A percentile compares a stretch with the other conserved stretches of the same genome.
phyloP scores from a whole-genome alignment of 2,329 filamentous ascomycete species.

The Coniochaeta pulveracea region DNA sequence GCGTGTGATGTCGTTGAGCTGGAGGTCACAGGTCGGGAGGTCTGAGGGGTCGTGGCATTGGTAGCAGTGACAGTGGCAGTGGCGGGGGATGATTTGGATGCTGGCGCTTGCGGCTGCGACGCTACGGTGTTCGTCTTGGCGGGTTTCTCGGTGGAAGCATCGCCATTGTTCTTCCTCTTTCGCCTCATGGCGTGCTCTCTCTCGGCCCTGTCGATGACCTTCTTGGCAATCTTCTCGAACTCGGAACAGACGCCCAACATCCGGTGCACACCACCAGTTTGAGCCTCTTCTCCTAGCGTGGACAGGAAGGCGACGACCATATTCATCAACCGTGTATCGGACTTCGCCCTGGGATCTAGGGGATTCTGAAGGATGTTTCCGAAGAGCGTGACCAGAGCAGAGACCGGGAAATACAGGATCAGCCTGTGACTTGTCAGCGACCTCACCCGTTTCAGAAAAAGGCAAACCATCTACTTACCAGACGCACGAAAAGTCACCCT shows the following conservation, averaged over 20 bases:
- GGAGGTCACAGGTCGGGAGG: conserved; percentile 17
- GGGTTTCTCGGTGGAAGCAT: conserved; percentile 15
- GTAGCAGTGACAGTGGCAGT: not conserved
- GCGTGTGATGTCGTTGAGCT: conserved; percentile 19
- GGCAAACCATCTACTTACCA: conserved; percentile 50
- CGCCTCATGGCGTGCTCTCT: conserved; percentile 69
- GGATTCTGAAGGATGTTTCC: conserved; percentile 96
- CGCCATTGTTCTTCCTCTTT: conserved; percentile 69
- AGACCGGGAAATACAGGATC: conserved; percentile 93
- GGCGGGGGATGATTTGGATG: conserved; percentile 4
- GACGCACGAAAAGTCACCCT: conserved; percentile 88
- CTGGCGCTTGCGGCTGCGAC: conserved; percentile 4
- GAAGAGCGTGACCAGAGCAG: conserved; percentile 86
- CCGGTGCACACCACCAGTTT: conserved; percentile 80
- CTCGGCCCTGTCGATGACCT: conserved; percentile 84
- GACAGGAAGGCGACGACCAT: conserved; percentile 86
- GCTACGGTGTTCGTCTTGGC: conserved; percentile 6
- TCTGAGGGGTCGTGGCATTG: conserved; percentile 14
- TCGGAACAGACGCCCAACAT: conserved; percentile 94
- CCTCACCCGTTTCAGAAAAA: not conserved
- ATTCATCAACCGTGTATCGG: conserved; percentile 84
- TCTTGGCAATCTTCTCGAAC: conserved; percentile 86
- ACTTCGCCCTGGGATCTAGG: conserved; percentile 74
- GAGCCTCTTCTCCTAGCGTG: conserved; percentile 78
- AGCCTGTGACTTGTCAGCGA: conserved; percentile 43